These are phyloP conservation scores for Periglandula ipomoeae DNA, from an alignment of 2,329 filamentous ascomycete genomes.

Conservation along the genomic window DNA sequence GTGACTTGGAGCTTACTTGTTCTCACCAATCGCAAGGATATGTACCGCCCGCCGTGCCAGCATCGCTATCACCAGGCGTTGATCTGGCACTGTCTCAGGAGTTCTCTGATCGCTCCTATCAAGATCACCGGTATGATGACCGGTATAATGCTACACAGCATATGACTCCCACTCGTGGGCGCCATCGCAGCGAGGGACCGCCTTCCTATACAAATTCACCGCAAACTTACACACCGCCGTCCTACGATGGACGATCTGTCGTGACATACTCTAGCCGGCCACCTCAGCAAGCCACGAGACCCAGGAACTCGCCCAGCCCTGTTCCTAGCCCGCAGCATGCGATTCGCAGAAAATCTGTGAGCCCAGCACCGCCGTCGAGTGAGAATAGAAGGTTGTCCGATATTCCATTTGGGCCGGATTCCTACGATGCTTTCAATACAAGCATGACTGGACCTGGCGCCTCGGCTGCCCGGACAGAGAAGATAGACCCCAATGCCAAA, in stretches of 20 bases:
- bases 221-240: conserved; percentile 27
- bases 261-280: conserved; percentile 29
- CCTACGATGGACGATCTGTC: conserved; percentile 33
- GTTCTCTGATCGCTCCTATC: conserved; percentile 40
- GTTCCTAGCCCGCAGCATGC: conserved; percentile 39
- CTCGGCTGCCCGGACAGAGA: conserved; percentile 20
- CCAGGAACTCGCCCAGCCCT: conserved; percentile 26
- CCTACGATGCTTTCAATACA: conserved; percentile 65
- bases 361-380: conserved; percentile 50
- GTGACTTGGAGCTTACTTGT: conserved; percentile 27
- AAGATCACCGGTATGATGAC: conserved; percentile 19
- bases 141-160: conserved; percentile 32
- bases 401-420: conserved; percentile 66
- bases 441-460: conserved; percentile 29
- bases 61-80: conserved; percentile 51
- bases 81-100: conserved; percentile 48
- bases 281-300: conserved; percentile 17
- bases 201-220: conserved; percentile 18
- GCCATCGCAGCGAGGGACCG: conserved; percentile 24
- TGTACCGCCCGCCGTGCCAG: conserved; percentile 38
- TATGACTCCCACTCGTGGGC: conserved; percentile 33
- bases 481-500: conserved; percentile 51
- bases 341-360: conserved; percentile 64
- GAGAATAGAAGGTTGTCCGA: conserved; percentile 46
- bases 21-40: conserved; percentile 27